Evolutionary conservation across 768 basidiomycete species (phyloP).

Genomic region (Suillus fuscotomentosus): DNA sequence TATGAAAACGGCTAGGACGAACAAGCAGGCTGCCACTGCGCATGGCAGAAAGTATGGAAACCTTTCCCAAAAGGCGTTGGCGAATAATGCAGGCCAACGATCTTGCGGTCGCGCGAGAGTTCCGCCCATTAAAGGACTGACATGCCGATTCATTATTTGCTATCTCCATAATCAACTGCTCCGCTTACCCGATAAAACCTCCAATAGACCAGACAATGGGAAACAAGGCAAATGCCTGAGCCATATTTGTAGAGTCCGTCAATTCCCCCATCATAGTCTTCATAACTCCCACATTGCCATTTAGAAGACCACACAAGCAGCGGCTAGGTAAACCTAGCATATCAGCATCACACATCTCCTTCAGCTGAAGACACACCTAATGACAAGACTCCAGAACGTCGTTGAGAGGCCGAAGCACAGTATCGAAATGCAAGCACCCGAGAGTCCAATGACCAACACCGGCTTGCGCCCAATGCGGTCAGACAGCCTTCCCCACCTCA

Average conservation of each 20-base stretch:
- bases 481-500: conserved; percentile 65
- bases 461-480: conserved; percentile 62
- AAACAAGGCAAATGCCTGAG: conserved; percentile 32
- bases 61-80: conserved; percentile 34
- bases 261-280: conserved; percentile 70
- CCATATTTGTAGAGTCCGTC: conserved; percentile 39
- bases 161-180: background rate
- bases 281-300: conserved; percentile 53
- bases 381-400: conserved; percentile 51
- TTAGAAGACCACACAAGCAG: conserved; percentile 33
- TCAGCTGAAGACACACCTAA: conserved; percentile 39
- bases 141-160: conserved; percentile 24
- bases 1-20: conserved; percentile 14
- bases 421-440: conserved; percentile 52
- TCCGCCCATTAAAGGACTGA: conserved; percentile 63
- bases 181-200: conserved; percentile 34
- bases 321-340: conserved; percentile 19
- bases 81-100: conserved; percentile 49
- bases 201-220: conserved; percentile 29
- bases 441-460: conserved; percentile 52
- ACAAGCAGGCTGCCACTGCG: conserved; percentile 18
- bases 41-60: conserved; percentile 39
- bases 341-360: background rate
- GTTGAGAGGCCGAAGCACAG: conserved; percentile 61
- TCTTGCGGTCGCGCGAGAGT: conserved; percentile 53